Percentiles rank a stretch among this genome's conserved stretches.
phyloP scores from a whole-genome alignment of 2,329 filamentous ascomycete species.

The Decorospora gaudefroyi region DNA sequence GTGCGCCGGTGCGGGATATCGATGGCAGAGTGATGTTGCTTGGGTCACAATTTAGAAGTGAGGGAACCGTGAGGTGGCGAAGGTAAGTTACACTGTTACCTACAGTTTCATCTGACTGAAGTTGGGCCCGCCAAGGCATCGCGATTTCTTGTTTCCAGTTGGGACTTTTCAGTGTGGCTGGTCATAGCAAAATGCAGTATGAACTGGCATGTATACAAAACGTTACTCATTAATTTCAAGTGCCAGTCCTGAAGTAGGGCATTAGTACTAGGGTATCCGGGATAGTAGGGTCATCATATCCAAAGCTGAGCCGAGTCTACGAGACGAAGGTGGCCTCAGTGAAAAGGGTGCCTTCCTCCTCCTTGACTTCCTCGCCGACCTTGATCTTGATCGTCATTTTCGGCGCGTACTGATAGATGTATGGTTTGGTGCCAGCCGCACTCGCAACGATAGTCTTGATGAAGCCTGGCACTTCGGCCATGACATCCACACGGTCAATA shows the following conservation, averaged over 20 bases:
- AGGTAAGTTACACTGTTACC: too few relatives aligned
- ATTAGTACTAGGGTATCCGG: constrained; percentile 42
- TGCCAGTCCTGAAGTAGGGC: constrained; percentile 37
- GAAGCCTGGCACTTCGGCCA: constrained; percentile 94
- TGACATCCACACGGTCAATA: constrained; percentile 86
- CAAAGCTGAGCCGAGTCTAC: constrained; percentile 43
- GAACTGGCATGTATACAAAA: background rate
- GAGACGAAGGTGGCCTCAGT: constrained; percentile 97
- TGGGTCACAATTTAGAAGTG: too few relatives aligned
- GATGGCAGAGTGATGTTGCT: background rate
- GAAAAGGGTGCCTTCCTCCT: constrained; percentile 79
- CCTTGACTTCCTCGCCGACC: constrained; percentile 75
- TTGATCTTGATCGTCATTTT: constrained; percentile 79
- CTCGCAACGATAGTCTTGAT: constrained; percentile 91
- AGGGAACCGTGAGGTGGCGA: too few relatives aligned
- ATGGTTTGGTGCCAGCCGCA: constrained; percentile 90
- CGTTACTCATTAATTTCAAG: constrained; percentile 42
- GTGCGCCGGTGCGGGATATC: constrained; percentile 14
- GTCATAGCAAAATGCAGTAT: background rate
- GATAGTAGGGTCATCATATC: constrained; percentile 24
- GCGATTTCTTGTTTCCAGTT: background rate
- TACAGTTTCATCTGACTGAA: too few relatives aligned
- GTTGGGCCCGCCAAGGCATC: background rate
- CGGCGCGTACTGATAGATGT: constrained; percentile 92
- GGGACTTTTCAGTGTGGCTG: background rate